Base-by-base conservation (phyloP, 768 basidiomycete genomes). In the Mycena latifolia region DNA sequence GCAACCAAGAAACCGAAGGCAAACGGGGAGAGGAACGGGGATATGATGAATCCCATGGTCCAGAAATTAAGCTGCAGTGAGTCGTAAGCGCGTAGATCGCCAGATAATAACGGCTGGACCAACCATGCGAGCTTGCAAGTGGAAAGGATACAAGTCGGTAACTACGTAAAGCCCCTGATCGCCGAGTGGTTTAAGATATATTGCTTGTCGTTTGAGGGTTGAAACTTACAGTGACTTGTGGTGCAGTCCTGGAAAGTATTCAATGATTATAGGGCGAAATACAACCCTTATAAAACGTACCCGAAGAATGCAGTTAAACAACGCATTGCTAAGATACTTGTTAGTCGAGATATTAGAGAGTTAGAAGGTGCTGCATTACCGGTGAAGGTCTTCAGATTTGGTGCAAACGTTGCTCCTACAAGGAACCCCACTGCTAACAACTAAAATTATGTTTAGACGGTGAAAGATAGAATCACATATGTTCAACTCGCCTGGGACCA, bases 31-130 rank as follows among this genome's bases (percentile, higher is more conserved):
- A 87, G 70, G 79, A 88, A 88, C 12, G 86, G 88, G 17, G 88
- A 88, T 28, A 90, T 74, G 71, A 92, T 84, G 77, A 91, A 89
- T 1, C 89, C 91, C 84, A 92, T 87, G 4, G 89, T 91, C 90
- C 89, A 91, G 54, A 88, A 76, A 68, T 89, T 90, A 37, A 91
- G 81, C 88, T 90, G 63, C 27, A n/a, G 17, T 20, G 11, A 27
- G 57, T n/a, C 18, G 50, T 61, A 17, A 47, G 29, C 24, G 28
- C 56, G 39, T 20, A 29, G 37, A 28, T 45, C 7, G 20, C 10
- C 55, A 43, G 24, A 5, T 14, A 52, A 12, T 5, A 29, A 51
- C n/a, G 20, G 39, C 35, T 5, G 63, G 12, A 69, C 77, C 58
- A 45, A 88, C 86, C 85, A 87, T 89, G 33, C 88, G 82, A 20